Evolutionary conservation across 768 basidiomycete genomes (phyloP).

Genomic region (Suillus subaureus): DNA sequence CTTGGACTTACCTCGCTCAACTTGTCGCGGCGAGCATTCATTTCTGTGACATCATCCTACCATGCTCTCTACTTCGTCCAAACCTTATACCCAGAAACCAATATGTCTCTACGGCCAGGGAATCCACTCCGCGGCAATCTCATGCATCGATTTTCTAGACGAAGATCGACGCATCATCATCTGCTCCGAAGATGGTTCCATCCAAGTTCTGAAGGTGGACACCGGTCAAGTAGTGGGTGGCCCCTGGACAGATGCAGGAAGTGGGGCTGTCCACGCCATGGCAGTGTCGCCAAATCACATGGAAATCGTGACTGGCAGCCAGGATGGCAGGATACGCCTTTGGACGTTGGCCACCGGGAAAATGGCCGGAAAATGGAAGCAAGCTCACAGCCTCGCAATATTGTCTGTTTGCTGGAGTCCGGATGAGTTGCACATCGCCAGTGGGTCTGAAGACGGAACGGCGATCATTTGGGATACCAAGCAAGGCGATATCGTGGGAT

Average conservation of each 20-base stretch:
- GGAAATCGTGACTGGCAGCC: background rate
- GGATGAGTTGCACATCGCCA: background rate
- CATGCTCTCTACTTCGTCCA: background rate
- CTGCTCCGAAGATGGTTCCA: background rate
- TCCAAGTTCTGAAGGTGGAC: background rate
- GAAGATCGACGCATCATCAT: slow-evolving; percentile 1
- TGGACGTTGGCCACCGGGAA: background rate
- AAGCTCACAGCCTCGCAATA: background rate
- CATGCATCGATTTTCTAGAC: background rate
- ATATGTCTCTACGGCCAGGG: background rate
- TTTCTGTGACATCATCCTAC: background rate
- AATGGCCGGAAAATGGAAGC: background rate
- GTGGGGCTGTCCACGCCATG: background rate
- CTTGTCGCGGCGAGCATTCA: background rate
- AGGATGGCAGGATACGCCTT: background rate
- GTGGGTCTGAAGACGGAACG: slow-evolving; percentile 5
- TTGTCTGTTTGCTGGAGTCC: slow-evolving; percentile 5
- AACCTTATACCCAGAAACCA: background rate
- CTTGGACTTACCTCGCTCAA: background rate
- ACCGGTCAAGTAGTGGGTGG: background rate
- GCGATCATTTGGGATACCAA: background rate
- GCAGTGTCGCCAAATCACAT: background rate
- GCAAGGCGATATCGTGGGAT: background rate
- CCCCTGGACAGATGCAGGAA: background rate
- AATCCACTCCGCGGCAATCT: background rate